Evolutionary conservation across 2,329 filamentous ascomycete genomes (phyloP).

Genomic region (Fusarium xylarioides): DNA sequence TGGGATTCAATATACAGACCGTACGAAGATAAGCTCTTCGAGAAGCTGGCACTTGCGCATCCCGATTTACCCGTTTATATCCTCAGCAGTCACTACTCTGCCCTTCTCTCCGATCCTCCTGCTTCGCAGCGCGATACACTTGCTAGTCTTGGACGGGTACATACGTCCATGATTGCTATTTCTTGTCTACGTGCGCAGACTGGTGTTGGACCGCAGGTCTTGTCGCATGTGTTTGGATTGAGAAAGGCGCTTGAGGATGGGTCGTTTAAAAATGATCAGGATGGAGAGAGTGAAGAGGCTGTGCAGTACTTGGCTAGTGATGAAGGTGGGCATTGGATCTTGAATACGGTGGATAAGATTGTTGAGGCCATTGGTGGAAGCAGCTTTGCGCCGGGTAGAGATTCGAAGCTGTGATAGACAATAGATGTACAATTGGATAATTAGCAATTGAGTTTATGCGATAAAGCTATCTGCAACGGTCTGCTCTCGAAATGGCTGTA

Average conservation of each 20-base stretch:
- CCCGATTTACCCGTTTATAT: constrained; percentile 86
- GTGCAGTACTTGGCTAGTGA: constrained; percentile 55
- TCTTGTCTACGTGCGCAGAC: constrained; percentile 80
- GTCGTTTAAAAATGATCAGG: constrained; percentile 52
- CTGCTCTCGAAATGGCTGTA: background rate
- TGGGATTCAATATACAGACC: constrained; percentile 83
- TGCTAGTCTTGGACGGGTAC: constrained; percentile 70
- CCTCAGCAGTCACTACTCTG: constrained; percentile 76
- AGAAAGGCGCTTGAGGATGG: constrained; percentile 79
- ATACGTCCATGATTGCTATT: constrained; percentile 79
- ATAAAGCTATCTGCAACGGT: background rate
- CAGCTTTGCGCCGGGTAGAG: constrained; percentile 48
- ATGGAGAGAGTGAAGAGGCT: constrained; percentile 47
- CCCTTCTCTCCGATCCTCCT: constrained; percentile 75
- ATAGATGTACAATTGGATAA: background rate
- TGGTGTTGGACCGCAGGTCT: constrained; percentile 83
- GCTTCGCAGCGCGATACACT: constrained; percentile 52
- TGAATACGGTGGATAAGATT: constrained; percentile 56
- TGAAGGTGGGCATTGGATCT: constrained; percentile 58
- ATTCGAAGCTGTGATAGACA: constrained; percentile 31
- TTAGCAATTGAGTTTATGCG: background rate
- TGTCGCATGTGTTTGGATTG: constrained; percentile 83
- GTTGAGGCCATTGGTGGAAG: constrained; percentile 56
- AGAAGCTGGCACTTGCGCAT: constrained; percentile 77
- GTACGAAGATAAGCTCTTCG: constrained; percentile 75